These are phyloP conservation scores for Hypoxylon fuscum DNA, from an alignment of 495 filamentous ascomycete species.

Conservation along the genomic window DNA sequence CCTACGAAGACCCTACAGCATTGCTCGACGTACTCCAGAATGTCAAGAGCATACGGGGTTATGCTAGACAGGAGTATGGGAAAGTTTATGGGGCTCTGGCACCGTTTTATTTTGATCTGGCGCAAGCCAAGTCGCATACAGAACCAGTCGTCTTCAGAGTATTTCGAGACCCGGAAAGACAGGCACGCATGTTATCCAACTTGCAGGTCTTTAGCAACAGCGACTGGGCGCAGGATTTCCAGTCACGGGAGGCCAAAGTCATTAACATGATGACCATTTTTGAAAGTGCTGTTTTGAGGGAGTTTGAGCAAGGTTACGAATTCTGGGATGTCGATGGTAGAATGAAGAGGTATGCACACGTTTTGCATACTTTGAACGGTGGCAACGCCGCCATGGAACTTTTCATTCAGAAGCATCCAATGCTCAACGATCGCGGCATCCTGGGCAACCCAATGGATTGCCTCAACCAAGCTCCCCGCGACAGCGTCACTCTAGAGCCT, in stretches of 20 bases:
- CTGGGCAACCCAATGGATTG: slow-evolving; percentile 85
- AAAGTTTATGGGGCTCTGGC: slow-evolving; percentile 87
- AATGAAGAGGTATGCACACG: slow-evolving; percentile 88
- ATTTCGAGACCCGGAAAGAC: slow-evolving; percentile 86
- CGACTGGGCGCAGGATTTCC: slow-evolving; percentile 80
- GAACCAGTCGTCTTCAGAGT: slow-evolving; percentile 86
- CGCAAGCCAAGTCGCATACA: slow-evolving; percentile 72
- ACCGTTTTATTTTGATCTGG: slow-evolving; percentile 88
- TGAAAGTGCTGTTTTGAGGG: slow-evolving; percentile 85
- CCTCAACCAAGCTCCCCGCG: slow-evolving; percentile 70
- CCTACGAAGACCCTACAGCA: slow-evolving; percentile 62
- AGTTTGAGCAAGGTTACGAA: slow-evolving; percentile 92
- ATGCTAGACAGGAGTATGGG: slow-evolving; percentile 88
- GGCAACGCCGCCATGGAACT: slow-evolving; percentile 79
- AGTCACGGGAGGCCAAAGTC: slow-evolving; percentile 72
- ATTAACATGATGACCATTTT: slow-evolving; percentile 82
- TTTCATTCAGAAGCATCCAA: slow-evolving; percentile 86
- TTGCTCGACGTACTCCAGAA: slow-evolving; percentile 72
- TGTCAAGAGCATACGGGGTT: slow-evolving; percentile 81
- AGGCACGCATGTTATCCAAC: slow-evolving; percentile 87
- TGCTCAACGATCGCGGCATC: slow-evolving; percentile 76
- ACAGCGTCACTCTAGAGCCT: slow-evolving; percentile 74
- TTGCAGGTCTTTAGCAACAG: slow-evolving; percentile 78
- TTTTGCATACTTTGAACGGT: slow-evolving; percentile 84
- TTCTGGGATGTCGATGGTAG: slow-evolving; percentile 87